Evolutionary conservation across 2,329 filamentous ascomycete species (phyloP).

Genomic region (Monosporascus sp.): DNA sequence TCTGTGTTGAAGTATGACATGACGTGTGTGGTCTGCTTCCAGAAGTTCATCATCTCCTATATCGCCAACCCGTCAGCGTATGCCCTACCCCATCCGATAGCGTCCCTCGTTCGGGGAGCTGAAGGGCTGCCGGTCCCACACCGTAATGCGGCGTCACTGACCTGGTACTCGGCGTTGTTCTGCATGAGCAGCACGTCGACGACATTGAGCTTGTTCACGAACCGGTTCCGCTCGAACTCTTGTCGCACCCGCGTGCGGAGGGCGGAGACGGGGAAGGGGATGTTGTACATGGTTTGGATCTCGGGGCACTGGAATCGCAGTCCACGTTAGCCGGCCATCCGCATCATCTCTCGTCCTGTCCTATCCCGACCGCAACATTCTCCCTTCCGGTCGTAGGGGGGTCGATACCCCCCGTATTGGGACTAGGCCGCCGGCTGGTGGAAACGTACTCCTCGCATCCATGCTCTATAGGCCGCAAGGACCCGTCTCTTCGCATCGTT

Average conservation of each 20-base stretch:
- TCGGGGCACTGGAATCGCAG: conserved; percentile 70
- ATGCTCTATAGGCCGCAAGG: conserved; percentile 84
- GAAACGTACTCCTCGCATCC: conserved; percentile 93
- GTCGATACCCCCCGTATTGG: conserved; percentile 1
- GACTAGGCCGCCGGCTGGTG: too few species aligned
- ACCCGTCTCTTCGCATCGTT: conserved; percentile 82
- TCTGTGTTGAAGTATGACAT: conserved; percentile 96
- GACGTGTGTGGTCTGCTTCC: conserved; percentile 93
- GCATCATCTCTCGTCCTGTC: too few species aligned
- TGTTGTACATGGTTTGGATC: conserved; percentile 94
- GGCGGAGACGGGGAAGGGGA: conserved; percentile 79
- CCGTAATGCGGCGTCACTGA: conserved; percentile 31
- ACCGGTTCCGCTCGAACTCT: conserved; percentile 94
- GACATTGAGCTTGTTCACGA: conserved; percentile 79
- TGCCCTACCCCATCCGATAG: neutral
- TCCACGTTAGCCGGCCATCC: neutral
- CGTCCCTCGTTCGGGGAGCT: too few species aligned
- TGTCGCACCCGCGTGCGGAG: conserved; percentile 92
- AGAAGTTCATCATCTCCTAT: conserved; percentile 97
- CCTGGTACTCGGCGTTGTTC: conserved; percentile 92
- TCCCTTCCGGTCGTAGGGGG: neutral
- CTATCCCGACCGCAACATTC: too few species aligned
- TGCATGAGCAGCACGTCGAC: conserved; percentile 88
- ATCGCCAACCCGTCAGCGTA: conserved; percentile 7
- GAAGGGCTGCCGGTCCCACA: neutral